Percentiles rank a stretch among this genome's conserved stretches.
These are phyloP conservation scores for Trapa bicornis DNA, from an alignment of 345 rosid species.

Conservation along the genomic window DNA sequence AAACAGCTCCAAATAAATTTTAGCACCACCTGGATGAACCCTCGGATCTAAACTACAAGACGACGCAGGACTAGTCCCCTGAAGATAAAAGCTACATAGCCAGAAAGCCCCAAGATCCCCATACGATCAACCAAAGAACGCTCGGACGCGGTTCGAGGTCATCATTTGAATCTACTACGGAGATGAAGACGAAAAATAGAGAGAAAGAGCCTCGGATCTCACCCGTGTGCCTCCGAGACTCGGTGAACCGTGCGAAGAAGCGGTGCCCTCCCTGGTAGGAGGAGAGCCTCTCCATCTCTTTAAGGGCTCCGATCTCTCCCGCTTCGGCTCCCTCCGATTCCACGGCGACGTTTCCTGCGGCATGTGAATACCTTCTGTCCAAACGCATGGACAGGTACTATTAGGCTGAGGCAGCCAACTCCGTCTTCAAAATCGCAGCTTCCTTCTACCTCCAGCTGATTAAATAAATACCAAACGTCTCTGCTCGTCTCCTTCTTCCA, in stretches of 20 bases:
- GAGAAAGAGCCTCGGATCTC: slow-evolving; percentile 48
- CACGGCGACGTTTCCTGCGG: slow-evolving; percentile 87
- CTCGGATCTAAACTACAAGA: neutral
- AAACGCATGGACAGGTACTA: slow-evolving; percentile 28
- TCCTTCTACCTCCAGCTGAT: too few relatives aligned
- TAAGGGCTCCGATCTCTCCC: slow-evolving; percentile 56
- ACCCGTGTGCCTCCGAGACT: slow-evolving; percentile 46
- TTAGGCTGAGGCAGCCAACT: neutral
- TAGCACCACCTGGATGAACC: neutral
- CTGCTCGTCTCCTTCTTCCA: neutral
- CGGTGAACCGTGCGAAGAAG: slow-evolving; percentile 15
- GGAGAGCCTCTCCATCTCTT: slow-evolving; percentile 65
- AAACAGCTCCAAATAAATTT: neutral
- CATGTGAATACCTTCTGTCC: slow-evolving; percentile 41
- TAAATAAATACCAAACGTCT: neutral
- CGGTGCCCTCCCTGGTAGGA: slow-evolving; percentile 39
- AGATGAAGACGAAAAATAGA: neutral
- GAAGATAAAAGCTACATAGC: neutral
- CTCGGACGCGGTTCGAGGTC: neutral
- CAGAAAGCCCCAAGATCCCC: neutral
- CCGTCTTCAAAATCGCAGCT: neutral
- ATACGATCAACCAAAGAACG: neutral
- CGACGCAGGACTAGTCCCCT: neutral
- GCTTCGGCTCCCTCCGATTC: slow-evolving; percentile 94
- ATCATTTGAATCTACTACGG: neutral